Percentiles rank a stretch among this genome's conserved stretches.
Conservation (phyloP, 805 yeast species). For the Nematodospora valgi region DNA sequence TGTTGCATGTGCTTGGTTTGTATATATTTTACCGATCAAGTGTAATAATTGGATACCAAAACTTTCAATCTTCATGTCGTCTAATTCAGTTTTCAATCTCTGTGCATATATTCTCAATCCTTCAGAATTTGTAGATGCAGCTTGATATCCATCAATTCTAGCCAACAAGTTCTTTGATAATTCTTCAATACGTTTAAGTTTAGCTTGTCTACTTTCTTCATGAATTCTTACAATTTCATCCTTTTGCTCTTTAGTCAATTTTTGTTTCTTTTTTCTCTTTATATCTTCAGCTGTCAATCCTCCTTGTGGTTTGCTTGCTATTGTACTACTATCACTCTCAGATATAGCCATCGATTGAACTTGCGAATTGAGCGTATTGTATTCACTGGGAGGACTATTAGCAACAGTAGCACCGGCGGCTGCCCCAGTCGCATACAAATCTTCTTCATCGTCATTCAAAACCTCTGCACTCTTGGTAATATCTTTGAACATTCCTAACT, state of each 20-base stretch:
- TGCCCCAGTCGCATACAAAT: slow-evolving; percentile 12
- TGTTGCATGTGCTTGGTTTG: slow-evolving; percentile 68
- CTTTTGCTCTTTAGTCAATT: slow-evolving; percentile 35
- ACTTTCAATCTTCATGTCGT: slow-evolving; percentile 86
- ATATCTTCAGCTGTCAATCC: slow-evolving; percentile 19
- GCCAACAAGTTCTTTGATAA: slow-evolving; percentile 47
- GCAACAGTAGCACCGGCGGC: neutral
- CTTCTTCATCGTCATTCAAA: slow-evolving; percentile 37
- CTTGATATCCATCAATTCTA: slow-evolving; percentile 47
- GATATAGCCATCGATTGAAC: slow-evolving; percentile 3
- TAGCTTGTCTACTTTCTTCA: slow-evolving; percentile 50
- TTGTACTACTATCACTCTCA: neutral
- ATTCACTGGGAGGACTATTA: neutral
- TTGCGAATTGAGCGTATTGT: neutral
- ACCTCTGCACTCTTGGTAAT: slow-evolving; percentile 61
- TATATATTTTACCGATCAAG: slow-evolving; percentile 77
- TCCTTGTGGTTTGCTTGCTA: slow-evolving; percentile 2
- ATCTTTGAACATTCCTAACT: slow-evolving; percentile 68
- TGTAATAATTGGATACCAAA: slow-evolving; percentile 89
- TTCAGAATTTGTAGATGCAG: slow-evolving; percentile 60
- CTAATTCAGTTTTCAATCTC: slow-evolving; percentile 60
- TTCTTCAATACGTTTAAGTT: slow-evolving; percentile 47
- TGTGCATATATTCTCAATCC: slow-evolving; percentile 54
- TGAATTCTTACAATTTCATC: slow-evolving; percentile 51
- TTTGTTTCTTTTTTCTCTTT: slow-evolving; percentile 28